phyloP scores from a whole-genome alignment of 2,329 filamentous ascomycete genomes.

The Helminthosporium solani region DNA sequence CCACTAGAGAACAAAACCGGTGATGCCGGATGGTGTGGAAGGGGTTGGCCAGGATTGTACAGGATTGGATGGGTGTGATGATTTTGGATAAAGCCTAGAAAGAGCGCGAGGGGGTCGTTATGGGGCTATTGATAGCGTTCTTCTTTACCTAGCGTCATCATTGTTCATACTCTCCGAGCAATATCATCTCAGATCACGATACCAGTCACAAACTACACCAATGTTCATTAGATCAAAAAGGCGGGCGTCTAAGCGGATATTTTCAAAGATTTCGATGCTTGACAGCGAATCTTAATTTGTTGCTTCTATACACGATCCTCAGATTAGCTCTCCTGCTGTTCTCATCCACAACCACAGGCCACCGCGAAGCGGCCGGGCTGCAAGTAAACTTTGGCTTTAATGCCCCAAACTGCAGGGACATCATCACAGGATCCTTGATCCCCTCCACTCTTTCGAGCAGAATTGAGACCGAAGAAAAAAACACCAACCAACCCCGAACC shows the following conservation, averaged over 20 bases:
- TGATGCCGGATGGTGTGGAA: constrained; percentile 5
- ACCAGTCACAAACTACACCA: too few species aligned
- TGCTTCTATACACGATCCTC: constrained; percentile 15
- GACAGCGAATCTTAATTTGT: too few species aligned
- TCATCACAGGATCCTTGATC: constrained; percentile 22
- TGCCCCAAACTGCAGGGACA: constrained; percentile 14
- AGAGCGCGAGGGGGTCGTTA: neutral
- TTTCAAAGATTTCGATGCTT: neutral
- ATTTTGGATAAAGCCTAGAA: constrained; percentile 5
- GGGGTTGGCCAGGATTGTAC: constrained; percentile 19
- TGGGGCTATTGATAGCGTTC: constrained; percentile 20
- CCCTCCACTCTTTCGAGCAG: neutral
- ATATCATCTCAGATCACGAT: constrained; percentile 6
- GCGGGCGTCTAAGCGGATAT: too few species aligned
- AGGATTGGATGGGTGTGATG: constrained; percentile 18
- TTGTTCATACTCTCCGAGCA: constrained; percentile 11
- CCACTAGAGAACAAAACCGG: neutral
- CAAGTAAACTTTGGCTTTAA: constrained; percentile 23
- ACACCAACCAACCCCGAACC: neutral
- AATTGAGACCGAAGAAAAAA: constrained; percentile 4
- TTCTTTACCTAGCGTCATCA: constrained; percentile 13
- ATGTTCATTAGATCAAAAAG: too few species aligned
- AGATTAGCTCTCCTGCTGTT: constrained; percentile 27
- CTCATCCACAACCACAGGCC: constrained; percentile 16
- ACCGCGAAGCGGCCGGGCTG: constrained; percentile 8